A percentile compares a stretch with the other conserved stretches of the same genome.
Evolutionary conservation across 352 stramenopile species (phyloP).

Genomic region (Phytophthora crassamura): DNA sequence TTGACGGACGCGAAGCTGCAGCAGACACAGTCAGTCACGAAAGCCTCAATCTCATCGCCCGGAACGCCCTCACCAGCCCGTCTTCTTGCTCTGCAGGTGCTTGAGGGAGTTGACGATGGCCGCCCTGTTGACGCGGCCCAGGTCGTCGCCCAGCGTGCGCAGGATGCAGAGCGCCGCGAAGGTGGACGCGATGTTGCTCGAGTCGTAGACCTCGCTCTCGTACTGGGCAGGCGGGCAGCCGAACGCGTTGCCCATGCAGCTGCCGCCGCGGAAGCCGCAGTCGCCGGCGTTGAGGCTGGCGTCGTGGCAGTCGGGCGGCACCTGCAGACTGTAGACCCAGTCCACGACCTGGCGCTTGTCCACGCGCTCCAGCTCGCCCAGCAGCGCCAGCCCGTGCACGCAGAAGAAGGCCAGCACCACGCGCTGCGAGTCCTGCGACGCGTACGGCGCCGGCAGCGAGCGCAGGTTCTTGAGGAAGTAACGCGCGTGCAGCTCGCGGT

Average conservation of each 20-base stretch:
- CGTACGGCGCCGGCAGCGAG: slow-evolving; percentile 72
- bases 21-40: slow-evolving; percentile 1
- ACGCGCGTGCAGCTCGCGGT: slow-evolving; percentile 76
- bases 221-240: slow-evolving; percentile 55
- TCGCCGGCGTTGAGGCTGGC: slow-evolving; percentile 70
- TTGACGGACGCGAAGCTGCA: slow-evolving; percentile 74
- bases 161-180: slow-evolving; percentile 88
- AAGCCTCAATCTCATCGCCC: neutral
- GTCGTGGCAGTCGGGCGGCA: slow-evolving; percentile 72
- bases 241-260: slow-evolving; percentile 74
- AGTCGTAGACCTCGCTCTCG: slow-evolving; percentile 79
- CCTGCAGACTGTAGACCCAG: slow-evolving; percentile 88
- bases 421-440: slow-evolving; percentile 82
- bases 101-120: slow-evolving; percentile 69
- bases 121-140: slow-evolving; percentile 74
- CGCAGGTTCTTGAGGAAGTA: slow-evolving; percentile 88
- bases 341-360: slow-evolving; percentile 80
- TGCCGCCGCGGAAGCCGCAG: slow-evolving; percentile 77
- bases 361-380: slow-evolving; percentile 78
- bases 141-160: slow-evolving; percentile 84
- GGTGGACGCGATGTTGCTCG: slow-evolving; percentile 86
- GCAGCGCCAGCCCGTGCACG: slow-evolving; percentile 80
- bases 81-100: slow-evolving; percentile 78
- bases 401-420: slow-evolving; percentile 90
- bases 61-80: slow-evolving; percentile 52